A percentile compares a stretch with the other conserved stretches of the same genome.
phyloP scores from a whole-genome alignment of 495 filamentous ascomycete genomes.

The Cercophora sp. region DNA sequence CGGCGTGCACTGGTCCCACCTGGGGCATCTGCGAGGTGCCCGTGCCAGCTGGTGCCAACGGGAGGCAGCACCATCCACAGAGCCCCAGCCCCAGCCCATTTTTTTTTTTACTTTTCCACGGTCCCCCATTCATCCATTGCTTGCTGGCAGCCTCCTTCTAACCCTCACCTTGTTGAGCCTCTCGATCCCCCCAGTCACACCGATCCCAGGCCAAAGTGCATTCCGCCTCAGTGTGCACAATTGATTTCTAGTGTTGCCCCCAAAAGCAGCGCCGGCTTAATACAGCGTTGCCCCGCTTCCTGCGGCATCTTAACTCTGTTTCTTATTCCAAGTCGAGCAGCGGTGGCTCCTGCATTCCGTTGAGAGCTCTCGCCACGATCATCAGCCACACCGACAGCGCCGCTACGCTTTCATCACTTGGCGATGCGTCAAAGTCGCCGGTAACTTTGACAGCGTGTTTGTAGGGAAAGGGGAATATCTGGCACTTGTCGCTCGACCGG shows the following conservation, averaged over 20 bases:
- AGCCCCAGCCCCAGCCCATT: conserved; percentile 4
- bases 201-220: not conserved
- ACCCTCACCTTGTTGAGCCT: conserved; percentile 11
- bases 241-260: not conserved
- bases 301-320: not conserved
- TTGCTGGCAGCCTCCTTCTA: conserved; percentile 2
- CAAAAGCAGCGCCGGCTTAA: not conserved
- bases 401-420: conserved; percentile 25
- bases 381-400: conserved; percentile 48
- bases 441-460: conserved; percentile 23
- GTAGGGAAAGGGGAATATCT: conserved; percentile 12
- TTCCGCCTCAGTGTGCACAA: not conserved
- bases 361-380: conserved; percentile 47
- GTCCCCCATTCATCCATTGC: conserved; percentile 3
- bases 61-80: not conserved
- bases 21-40: not conserved
- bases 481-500: too few relatives aligned
- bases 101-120: conserved; percentile 2
- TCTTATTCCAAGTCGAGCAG: not conserved
- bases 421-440: conserved; percentile 40
- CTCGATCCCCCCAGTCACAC: conserved; percentile 1
- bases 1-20: not conserved
- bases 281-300: not conserved
- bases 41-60: conserved; percentile 1
- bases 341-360: not conserved